phyloP scores from a whole-genome alignment of 768 basidiomycete genomes.

The Podaxis sp. region DNA sequence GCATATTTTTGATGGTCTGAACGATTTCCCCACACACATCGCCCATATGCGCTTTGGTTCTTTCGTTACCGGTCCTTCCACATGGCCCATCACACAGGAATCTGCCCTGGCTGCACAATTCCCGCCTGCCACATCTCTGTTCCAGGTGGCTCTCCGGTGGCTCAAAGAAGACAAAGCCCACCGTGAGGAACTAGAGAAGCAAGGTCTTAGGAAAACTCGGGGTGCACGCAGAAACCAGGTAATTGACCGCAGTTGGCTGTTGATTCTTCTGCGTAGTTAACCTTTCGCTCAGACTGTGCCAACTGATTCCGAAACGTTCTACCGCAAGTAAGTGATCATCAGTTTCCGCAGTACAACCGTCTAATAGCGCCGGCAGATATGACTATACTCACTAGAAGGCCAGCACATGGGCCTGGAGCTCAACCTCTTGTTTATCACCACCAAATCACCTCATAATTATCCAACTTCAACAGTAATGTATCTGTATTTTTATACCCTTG shows the following conservation, averaged over 20 bases:
- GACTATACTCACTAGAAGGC: conserved; percentile 39
- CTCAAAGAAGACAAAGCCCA: conserved; percentile 77
- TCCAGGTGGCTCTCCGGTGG: conserved; percentile 82
- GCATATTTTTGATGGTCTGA: conserved; percentile 94
- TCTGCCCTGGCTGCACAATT: conserved; percentile 22
- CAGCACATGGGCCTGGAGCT: background rate
- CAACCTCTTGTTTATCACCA: background rate
- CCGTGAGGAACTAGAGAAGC: conserved; percentile 54
- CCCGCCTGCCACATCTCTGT: conserved; percentile 41
- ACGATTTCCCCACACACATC: conserved; percentile 90
- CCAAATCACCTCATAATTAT: background rate
- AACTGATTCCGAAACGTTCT: conserved; percentile 81
- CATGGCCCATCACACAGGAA: conserved; percentile 58
- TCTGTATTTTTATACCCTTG: background rate
- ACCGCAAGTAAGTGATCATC: conserved; percentile 64
- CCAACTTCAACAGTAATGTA: conserved; percentile 1
- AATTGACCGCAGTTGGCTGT: conserved; percentile 10
- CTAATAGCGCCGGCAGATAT: conserved; percentile 27
- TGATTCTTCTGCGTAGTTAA: conserved; percentile 4
- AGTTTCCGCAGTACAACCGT: background rate
- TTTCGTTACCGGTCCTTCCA: conserved; percentile 61
- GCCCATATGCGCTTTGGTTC: conserved; percentile 87
- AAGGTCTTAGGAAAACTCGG: conserved; percentile 49
- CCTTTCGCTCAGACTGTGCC: conserved; percentile 46
- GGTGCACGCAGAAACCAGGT: conserved; percentile 63